Conservation (phyloP, 768 basidiomycete species). For the Leccinum subgranulosum region DNA sequence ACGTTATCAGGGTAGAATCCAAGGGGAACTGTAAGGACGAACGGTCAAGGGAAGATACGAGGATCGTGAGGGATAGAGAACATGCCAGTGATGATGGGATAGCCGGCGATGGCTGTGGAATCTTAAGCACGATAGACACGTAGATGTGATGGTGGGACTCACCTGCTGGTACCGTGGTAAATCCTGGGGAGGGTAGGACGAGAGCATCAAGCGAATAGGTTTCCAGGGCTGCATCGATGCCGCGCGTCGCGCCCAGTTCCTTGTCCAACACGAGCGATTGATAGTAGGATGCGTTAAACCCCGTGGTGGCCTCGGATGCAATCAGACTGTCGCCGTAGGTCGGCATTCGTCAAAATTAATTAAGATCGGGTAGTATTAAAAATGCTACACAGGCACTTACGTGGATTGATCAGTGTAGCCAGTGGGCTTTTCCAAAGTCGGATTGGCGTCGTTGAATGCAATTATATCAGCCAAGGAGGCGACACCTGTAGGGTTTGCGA, state of each 20-base stretch:
- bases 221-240: conserved; percentile 51
- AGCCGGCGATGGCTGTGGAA: conserved; percentile 31
- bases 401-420: conserved; percentile 33
- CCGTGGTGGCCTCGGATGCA: conserved; percentile 25
- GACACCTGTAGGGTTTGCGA: conserved; percentile 57
- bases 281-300: conserved; percentile 36
- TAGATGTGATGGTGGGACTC: not conserved
- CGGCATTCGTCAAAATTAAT: not conserved
- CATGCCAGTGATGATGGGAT: conserved; percentile 33
- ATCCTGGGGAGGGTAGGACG: conserved; percentile 39
- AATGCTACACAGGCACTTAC: conserved; percentile 29
- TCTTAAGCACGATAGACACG: not conserved
- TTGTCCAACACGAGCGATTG: conserved; percentile 43
- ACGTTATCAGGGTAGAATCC: conserved; percentile 37
- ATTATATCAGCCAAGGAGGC: conserved; percentile 56
- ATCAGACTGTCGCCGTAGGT: conserved; percentile 13
- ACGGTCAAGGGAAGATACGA: not conserved
- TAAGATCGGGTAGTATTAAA: not conserved
- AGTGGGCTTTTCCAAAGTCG: conserved; percentile 43
- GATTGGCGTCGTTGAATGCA: conserved; percentile 49
- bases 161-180: conserved; percentile 20
- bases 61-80: not conserved
- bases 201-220: conserved; percentile 47
- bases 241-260: conserved; percentile 46
- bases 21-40: conserved; percentile 28